These are phyloP conservation scores for Ogataea allantospora DNA, from an alignment of 805 yeast species.

Conservation along the genomic window DNA sequence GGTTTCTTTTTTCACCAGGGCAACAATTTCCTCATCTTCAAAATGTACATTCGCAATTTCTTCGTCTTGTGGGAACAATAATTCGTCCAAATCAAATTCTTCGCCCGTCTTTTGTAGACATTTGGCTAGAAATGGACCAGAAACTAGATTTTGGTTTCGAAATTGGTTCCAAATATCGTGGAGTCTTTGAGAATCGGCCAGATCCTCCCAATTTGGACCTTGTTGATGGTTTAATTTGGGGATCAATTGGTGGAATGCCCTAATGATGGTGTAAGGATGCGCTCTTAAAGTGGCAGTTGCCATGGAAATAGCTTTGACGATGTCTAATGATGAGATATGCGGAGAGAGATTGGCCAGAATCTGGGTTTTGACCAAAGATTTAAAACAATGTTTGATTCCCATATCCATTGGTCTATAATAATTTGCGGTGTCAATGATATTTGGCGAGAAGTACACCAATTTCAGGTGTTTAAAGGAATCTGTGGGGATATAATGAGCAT, in stretches of 20 bases:
- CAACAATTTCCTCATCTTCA: slow-evolving; percentile 36
- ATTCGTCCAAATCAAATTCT: slow-evolving; percentile 27
- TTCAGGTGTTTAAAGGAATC: slow-evolving; percentile 29
- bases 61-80: slow-evolving; percentile 39
- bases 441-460: slow-evolving; percentile 31
- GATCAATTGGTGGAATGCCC: slow-evolving; percentile 9
- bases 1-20: slow-evolving; percentile 24
- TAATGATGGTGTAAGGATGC: slow-evolving; percentile 6
- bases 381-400: slow-evolving; percentile 35
- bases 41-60: slow-evolving; percentile 31
- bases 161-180: slow-evolving; percentile 20
- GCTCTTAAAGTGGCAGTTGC: slow-evolving; percentile 20
- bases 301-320: slow-evolving; percentile 24
- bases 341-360: slow-evolving; percentile 12
- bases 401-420: slow-evolving; percentile 32
- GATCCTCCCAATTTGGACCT: slow-evolving; percentile 2
- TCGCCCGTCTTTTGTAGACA: slow-evolving; percentile 6
- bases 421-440: slow-evolving; percentile 15
- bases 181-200: slow-evolving; percentile 21
- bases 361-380: slow-evolving; percentile 27
- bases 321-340: slow-evolving; percentile 18
- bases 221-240: background rate
- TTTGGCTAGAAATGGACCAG: slow-evolving; percentile 5
- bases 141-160: slow-evolving; percentile 15
- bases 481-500: slow-evolving; percentile 37